Evolutionary conservation across 805 yeast genomes (phyloP), one percentile per base, ranked within the genome.

Genomic region (Blastobotrys attinorum): DNA sequence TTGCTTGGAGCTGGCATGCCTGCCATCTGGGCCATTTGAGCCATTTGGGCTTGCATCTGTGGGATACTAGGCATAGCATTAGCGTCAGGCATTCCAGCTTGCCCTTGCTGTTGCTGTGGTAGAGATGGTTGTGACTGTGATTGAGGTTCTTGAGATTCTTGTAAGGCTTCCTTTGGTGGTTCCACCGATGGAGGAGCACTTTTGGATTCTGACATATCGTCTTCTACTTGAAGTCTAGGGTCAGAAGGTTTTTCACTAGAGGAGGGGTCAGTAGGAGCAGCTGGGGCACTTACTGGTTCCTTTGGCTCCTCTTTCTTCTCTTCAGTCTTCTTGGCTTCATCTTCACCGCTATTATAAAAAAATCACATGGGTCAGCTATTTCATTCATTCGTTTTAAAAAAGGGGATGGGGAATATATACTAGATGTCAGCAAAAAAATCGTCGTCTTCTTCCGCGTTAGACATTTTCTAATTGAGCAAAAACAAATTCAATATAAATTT

Each of bases 361-460:
- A 35, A n/a, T 11, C 20, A 17, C n/a, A 21, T 23, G 18, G 39
- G 17, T 29, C 21, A 40, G 15, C 27, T 34, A 4, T 17, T 6
- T 23, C 35, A 20, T 25, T 23, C 34, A 27, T 53, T 55, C 34
- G 41, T 45, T n/a, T n/a, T n/a, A 37, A 45, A 22, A 40, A 17
- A n/a, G 15, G 13, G 39, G 39, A 13, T n/a, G 21, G 37, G 18
- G 37, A n/a, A 36, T 32, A 45, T 47, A 45, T 56, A 58, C 62
- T 89, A 89, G 66, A 89, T 85, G 63, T 89, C 96, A 66, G 88
- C 95, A 65, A 89, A 89, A 63, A 84, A 81, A 57, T 86, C 90
- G 63, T 88, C 96, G 66, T 89, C 97, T 68, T 88, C 96, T 66
- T 87, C 95, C 48, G 82, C 75, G 45, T 69, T 64, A 47, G 82